Percentiles rank a stretch among this genome's conserved stretches.
Evolutionary conservation across 352 stramenopile species (phyloP).

Genomic region (Globisporangium parvum): DNA sequence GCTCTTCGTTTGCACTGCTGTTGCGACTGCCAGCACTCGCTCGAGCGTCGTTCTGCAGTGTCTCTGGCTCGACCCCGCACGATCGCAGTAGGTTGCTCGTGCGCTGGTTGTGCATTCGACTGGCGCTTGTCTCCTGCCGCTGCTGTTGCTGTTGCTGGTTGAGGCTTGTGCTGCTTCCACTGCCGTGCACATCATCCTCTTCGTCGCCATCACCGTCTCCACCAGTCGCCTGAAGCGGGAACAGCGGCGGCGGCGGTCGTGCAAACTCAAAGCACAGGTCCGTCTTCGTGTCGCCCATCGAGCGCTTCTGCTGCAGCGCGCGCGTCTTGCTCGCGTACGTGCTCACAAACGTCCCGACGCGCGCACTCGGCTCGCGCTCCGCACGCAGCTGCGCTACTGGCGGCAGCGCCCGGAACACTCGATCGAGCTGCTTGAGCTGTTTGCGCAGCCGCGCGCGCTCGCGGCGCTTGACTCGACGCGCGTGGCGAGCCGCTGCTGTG

Average conservation of each 20-base stretch:
- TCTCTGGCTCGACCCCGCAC: neutral
- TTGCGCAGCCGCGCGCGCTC: slow-evolving; percentile 19
- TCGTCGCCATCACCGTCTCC: neutral
- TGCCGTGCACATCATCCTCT: neutral
- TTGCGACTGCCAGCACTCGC: neutral
- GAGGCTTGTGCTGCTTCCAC: slow-evolving; percentile 2
- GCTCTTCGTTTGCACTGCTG: slow-evolving; percentile 24
- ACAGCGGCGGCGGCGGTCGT: slow-evolving; percentile 14
- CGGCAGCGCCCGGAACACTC: slow-evolving; percentile 31
- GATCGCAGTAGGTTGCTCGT: slow-evolving; percentile 12
- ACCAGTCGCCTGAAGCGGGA: neutral
- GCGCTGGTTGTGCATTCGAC: slow-evolving; percentile 14
- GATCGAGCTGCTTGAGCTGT: slow-evolving; percentile 16
- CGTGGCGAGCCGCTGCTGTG: slow-evolving; percentile 7
- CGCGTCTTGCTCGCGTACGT: slow-evolving; percentile 51
- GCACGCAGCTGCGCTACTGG: slow-evolving; percentile 35
- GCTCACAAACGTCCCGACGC: slow-evolving; percentile 41
- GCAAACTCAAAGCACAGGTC: slow-evolving; percentile 64
- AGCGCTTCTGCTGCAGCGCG: slow-evolving; percentile 46
- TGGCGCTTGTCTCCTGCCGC: neutral
- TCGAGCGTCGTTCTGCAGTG: neutral
- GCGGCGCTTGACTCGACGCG: slow-evolving; percentile 22
- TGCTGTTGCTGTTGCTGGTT: slow-evolving; percentile 7
- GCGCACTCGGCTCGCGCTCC: slow-evolving; percentile 32
- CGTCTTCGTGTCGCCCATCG: slow-evolving; percentile 44